Percentiles rank a stretch among this genome's conserved stretches.
These are phyloP conservation scores for Akebia trifoliata DNA, from an alignment of 164 flowering plant species.

Conservation along the genomic window DNA sequence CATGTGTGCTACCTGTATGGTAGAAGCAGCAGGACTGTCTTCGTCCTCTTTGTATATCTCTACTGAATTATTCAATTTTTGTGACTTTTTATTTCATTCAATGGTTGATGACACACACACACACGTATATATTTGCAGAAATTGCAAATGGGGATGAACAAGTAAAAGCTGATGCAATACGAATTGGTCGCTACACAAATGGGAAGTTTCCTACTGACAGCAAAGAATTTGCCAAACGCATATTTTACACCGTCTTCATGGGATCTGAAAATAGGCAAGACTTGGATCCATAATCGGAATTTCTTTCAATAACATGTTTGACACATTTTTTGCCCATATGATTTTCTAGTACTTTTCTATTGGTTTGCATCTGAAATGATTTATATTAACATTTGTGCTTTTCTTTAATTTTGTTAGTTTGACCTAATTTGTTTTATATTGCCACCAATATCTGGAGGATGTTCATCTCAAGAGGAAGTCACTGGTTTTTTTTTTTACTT, in stretches of 20 bases:
- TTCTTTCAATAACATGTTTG: neutral
- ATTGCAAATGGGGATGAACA: slow-evolving; percentile 80
- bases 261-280: slow-evolving; percentile 91
- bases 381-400: neutral
- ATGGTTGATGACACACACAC: slow-evolving; percentile 10
- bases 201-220: slow-evolving; percentile 86
- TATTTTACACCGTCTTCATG: slow-evolving; percentile 89
- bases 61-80: no score
- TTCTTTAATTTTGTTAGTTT: neutral
- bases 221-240: slow-evolving; percentile 90
- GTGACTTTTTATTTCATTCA: neutral
- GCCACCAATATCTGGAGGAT: no score
- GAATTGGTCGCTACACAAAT: slow-evolving; percentile 74
- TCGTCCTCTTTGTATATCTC: slow-evolving; percentile 2
- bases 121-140: slow-evolving; percentile 46
- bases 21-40: neutral
- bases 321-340: neutral
- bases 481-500: no score
- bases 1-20: neutral
- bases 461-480: no score
- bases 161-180: slow-evolving; percentile 93
- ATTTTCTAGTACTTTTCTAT: neutral
- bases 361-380: neutral
- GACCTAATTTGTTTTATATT: no score
- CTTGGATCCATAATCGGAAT: neutral